Conservation (phyloP, 441 rosid species). For the Croton laevigatus region DNA sequence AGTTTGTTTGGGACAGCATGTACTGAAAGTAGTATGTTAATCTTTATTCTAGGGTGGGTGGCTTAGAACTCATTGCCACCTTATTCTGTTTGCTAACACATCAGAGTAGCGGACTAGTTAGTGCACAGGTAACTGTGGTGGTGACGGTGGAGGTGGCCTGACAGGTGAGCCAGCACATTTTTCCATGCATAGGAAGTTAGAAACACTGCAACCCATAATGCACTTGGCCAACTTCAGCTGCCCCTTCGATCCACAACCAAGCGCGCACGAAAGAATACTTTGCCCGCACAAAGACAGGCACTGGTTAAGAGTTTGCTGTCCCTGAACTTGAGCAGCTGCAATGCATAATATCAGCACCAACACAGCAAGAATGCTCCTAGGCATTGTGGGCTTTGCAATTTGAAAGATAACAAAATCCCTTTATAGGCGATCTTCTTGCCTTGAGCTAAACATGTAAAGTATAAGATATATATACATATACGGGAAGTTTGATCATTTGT, state of each 20-base stretch:
- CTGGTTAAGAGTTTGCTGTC: too few relatives aligned
- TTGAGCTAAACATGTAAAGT: neutral
- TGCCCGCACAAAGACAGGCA: neutral
- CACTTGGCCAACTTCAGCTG: neutral
- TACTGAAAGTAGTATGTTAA: neutral
- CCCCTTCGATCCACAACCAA: neutral
- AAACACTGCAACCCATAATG: neutral
- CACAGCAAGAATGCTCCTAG: neutral
- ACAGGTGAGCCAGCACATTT: neutral
- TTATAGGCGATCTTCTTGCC: neutral
- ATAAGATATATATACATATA: neutral
- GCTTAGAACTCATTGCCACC: neutral
- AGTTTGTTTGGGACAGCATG: neutral
- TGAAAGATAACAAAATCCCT: neutral
- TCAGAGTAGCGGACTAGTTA: neutral
- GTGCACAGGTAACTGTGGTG: neutral
- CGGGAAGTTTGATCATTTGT: neutral
- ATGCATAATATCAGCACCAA: neutral
- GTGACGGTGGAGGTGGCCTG: neutral
- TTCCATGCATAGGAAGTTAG: slow-evolving; percentile 2
- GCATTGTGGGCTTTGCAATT: neutral
- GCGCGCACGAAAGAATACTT: neutral
- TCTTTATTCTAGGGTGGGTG: neutral
- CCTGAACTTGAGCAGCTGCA: neutral
- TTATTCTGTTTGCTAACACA: neutral